phyloP scores from a whole-genome alignment of 768 basidiomycete genomes.

The Crassisporium funariophilum region DNA sequence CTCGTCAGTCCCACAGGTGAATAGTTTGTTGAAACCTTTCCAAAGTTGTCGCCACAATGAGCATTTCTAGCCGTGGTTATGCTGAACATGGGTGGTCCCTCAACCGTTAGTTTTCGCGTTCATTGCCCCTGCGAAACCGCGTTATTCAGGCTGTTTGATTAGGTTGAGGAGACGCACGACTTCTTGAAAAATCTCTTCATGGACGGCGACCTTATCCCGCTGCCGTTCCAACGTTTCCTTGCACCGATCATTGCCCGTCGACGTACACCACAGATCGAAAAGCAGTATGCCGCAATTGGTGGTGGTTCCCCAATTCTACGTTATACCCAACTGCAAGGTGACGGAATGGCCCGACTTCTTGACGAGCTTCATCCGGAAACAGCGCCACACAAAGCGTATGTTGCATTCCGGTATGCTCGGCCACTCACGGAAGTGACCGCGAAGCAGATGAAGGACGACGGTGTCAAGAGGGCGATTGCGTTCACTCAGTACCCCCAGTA shows the following conservation, averaged over 20 bases:
- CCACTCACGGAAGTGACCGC: constrained; percentile 87
- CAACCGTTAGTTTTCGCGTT: constrained; percentile 60
- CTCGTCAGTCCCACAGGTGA: constrained; percentile 64
- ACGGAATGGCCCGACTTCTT: constrained; percentile 84
- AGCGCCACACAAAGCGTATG: constrained; percentile 95
- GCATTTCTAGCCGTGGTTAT: constrained; percentile 74
- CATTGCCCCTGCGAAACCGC: constrained; percentile 2
- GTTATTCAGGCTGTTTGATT: constrained; percentile 12
- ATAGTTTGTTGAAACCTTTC: constrained; percentile 6
- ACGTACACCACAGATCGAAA: constrained; percentile 89
- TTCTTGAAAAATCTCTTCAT: constrained; percentile 92
- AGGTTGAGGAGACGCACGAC: constrained; percentile 92
- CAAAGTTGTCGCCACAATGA: constrained; percentile 18
- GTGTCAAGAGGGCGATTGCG: constrained; percentile 89
- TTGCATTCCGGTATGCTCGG: constrained; percentile 92
- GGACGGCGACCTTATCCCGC: constrained; percentile 91
- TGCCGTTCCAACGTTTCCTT: constrained; percentile 87
- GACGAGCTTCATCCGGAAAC: constrained; percentile 94
- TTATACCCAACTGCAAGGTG: constrained; percentile 88
- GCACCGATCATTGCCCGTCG: constrained; percentile 89
- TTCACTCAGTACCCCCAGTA: constrained; percentile 99
- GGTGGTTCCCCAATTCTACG: constrained; percentile 95
- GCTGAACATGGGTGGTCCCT: constrained; percentile 99
- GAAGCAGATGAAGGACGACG: constrained; percentile 83
- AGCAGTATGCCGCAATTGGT: constrained; percentile 93